phyloP scores from a whole-genome alignment of 306 rosid genomes.

The Begonia fuchsioides region DNA sequence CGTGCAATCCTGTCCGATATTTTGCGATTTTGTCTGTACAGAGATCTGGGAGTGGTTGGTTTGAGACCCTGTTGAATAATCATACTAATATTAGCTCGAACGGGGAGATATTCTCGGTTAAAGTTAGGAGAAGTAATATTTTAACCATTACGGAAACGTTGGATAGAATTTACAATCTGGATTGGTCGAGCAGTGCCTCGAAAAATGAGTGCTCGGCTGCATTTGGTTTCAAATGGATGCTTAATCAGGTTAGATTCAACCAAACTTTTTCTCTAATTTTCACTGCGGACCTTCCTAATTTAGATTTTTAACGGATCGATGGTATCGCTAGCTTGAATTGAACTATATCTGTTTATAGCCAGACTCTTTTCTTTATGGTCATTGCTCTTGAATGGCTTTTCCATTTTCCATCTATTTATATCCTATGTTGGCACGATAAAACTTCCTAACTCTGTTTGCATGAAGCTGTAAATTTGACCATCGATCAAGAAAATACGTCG shows the following conservation, averaged over 20 bases:
- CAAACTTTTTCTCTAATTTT: no score
- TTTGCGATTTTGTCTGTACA: slow-evolving; percentile 80
- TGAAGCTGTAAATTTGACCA: no score
- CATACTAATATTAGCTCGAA: slow-evolving; percentile 74
- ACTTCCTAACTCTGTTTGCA: no score
- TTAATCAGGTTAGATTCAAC: slow-evolving; percentile 50
- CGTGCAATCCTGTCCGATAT: slow-evolving; percentile 59
- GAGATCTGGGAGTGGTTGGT: slow-evolving; percentile 97
- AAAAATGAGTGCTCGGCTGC: slow-evolving; percentile 86
- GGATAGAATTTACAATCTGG: slow-evolving; percentile 61
- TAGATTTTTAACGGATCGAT: no score
- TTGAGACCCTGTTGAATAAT: slow-evolving; percentile 79
- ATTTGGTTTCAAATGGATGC: slow-evolving; percentile 95
- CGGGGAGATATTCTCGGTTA: slow-evolving; percentile 43
- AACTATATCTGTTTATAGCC: no score
- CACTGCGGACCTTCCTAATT: no score
- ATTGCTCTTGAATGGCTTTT: no score
- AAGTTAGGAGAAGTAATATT: slow-evolving; percentile 52
- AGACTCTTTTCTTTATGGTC: no score
- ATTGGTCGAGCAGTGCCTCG: slow-evolving; percentile 79
- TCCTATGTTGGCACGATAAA: no score
- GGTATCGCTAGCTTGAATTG: no score
- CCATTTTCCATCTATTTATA: no score
- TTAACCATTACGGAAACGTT: slow-evolving; percentile 61
- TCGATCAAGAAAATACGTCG: no score